Conservation (phyloP, 768 basidiomycete species). For the Ramaria sp. region DNA sequence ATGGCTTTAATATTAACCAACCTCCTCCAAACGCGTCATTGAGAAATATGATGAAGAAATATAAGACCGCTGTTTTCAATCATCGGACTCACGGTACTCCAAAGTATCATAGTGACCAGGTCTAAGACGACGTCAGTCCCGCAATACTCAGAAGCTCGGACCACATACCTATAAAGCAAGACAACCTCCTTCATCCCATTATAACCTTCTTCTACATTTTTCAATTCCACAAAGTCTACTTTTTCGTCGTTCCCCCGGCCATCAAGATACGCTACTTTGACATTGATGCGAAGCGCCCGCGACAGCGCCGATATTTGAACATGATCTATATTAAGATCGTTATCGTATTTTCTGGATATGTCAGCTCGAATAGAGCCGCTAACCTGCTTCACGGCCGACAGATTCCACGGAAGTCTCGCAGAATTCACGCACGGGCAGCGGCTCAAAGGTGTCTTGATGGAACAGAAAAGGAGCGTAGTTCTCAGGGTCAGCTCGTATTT, state of each 20-base stretch:
- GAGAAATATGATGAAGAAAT: neutral
- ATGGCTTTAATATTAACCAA: no score
- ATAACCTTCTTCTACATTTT: conserved; percentile 30
- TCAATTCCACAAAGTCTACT: conserved; percentile 61
- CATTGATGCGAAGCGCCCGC: conserved; percentile 50
- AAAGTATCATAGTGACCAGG: conserved; percentile 88
- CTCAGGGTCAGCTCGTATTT: conserved; percentile 56
- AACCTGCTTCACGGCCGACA: conserved; percentile 68
- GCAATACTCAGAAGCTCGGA: neutral
- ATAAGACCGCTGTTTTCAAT: neutral
- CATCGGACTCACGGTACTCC: conserved; percentile 10
- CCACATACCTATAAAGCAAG: conserved; percentile 62
- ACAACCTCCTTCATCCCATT: conserved; percentile 40
- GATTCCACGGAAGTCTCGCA: conserved; percentile 73
- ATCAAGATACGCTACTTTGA: conserved; percentile 76
- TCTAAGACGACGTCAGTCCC: conserved; percentile 25
- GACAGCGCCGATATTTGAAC: conserved; percentile 74
- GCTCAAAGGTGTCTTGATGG: conserved; percentile 57
- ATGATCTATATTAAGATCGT: conserved; percentile 42
- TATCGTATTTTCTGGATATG: neutral
- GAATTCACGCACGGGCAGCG: conserved; percentile 50
- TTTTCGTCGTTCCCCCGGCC: conserved; percentile 35
- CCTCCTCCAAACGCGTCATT: no score
- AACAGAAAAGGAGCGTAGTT: conserved; percentile 64
- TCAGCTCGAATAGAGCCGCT: conserved; percentile 1